Conservation (phyloP, 305 asterid genomes). For the Fraxinus paxiana region DNA sequence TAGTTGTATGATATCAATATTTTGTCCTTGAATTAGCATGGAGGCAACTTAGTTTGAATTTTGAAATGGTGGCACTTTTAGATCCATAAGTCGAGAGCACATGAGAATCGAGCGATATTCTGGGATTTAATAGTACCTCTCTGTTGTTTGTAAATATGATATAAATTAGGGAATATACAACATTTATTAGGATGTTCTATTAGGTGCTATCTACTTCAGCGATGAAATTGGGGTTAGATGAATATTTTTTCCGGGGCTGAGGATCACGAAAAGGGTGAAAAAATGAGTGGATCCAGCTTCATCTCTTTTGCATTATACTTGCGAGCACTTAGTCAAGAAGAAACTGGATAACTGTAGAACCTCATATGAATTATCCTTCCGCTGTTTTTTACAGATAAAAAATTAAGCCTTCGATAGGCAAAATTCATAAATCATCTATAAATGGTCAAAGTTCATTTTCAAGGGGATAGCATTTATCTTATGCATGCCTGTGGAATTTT, state of each 20-base stretch:
- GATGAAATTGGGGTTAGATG: neutral
- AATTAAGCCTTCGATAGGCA: neutral
- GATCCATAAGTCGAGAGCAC: neutral
- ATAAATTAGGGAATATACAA: neutral
- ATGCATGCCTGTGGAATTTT: too few species aligned
- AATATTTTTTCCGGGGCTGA: neutral
- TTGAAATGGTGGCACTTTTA: neutral
- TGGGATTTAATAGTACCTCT: neutral
- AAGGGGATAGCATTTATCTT: too few species aligned
- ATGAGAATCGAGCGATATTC: neutral
- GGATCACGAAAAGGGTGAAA: neutral
- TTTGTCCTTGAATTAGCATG: neutral
- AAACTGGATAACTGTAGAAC: neutral
- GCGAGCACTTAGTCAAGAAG: neutral
- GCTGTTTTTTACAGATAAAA: neutral
- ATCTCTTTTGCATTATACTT: conserved; percentile 3
- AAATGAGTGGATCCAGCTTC: neutral
- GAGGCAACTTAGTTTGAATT: conserved; percentile 1
- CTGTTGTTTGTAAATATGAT: neutral
- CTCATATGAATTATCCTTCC: neutral
- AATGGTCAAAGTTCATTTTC: neutral
- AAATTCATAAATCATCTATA: neutral
- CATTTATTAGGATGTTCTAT: neutral
- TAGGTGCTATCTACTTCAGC: neutral
- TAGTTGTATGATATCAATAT: neutral